Evolutionary conservation across 2,329 filamentous ascomycete species (phyloP).

Genomic region (Ophiostoma sp.): DNA sequence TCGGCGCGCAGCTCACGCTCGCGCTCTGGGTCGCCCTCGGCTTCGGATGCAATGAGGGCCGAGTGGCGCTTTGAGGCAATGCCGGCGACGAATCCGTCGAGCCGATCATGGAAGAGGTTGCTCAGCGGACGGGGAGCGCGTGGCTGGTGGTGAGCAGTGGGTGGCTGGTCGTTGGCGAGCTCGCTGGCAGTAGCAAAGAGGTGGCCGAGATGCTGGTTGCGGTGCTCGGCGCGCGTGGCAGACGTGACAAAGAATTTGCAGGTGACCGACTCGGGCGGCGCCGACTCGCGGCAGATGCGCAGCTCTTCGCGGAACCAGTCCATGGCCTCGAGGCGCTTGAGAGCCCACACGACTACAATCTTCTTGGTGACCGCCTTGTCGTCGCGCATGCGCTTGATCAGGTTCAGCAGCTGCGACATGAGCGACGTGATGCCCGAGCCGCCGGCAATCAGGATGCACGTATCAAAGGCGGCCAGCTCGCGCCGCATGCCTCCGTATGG

Average conservation of each 20-base stretch:
- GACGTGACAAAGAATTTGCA: slow-evolving; percentile 94
- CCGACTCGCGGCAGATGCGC: slow-evolving; percentile 82
- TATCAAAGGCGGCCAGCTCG: slow-evolving; percentile 86
- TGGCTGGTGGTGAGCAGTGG: slow-evolving; percentile 33
- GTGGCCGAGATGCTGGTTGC: slow-evolving; percentile 37
- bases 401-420: slow-evolving; percentile 80
- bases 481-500: slow-evolving; percentile 93
- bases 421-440: slow-evolving; percentile 92
- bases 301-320: slow-evolving; percentile 97
- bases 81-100: slow-evolving; percentile 81
- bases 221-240: slow-evolving; percentile 52
- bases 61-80: slow-evolving; percentile 85
- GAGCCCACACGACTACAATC: slow-evolving; percentile 87
- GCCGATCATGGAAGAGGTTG: slow-evolving; percentile 73
- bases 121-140: slow-evolving; percentile 61
- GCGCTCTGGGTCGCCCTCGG: slow-evolving; percentile 69
- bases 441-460: slow-evolving; percentile 86
- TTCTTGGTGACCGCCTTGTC: slow-evolving; percentile 88
- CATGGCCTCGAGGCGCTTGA: slow-evolving; percentile 87
- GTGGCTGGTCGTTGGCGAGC: background rate
- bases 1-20: slow-evolving; percentile 75
- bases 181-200: slow-evolving; percentile 11
- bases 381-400: slow-evolving; percentile 96
- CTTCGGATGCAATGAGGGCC: slow-evolving; percentile 74
- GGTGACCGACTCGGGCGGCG: slow-evolving; percentile 79